Percentiles rank a stretch among this genome's conserved stretches.
Conservation (phyloP, 495 filamentous ascomycete genomes). For the Parathielavia appendiculata region DNA sequence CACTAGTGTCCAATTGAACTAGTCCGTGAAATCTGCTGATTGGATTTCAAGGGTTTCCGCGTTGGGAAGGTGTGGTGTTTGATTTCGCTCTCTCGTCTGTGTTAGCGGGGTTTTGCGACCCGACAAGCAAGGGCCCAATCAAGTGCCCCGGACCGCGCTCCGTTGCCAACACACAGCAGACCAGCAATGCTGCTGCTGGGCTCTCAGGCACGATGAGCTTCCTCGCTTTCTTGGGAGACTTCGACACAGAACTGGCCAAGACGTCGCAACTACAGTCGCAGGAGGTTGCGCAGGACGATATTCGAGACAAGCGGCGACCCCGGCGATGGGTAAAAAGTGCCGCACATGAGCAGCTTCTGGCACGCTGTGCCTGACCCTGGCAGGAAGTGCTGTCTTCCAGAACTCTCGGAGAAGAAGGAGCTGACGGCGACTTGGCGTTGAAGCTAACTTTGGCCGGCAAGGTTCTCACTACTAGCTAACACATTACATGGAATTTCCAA, state of each 20-base stretch:
- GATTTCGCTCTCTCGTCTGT: neutral
- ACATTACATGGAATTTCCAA: too few species aligned
- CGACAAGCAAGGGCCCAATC: neutral
- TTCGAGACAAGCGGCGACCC: neutral
- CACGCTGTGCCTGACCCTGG: conserved; percentile 16
- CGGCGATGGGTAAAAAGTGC: neutral
- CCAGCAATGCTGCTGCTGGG: too few species aligned
- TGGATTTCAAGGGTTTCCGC: neutral
- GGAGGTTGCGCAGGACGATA: neutral
- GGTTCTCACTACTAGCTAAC: too few species aligned
- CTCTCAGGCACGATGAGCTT: too few species aligned
- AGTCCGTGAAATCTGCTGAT: neutral
- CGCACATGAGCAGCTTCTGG: conserved; percentile 10
- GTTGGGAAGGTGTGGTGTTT: conserved; percentile 7
- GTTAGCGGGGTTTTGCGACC: neutral
- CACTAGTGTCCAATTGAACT: too few species aligned
- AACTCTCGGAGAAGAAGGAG: conserved; percentile 10
- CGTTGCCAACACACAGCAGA: neutral
- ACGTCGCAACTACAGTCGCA: neutral
- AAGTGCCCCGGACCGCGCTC: neutral
- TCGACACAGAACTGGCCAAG: neutral
- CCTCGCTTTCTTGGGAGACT: too few species aligned
- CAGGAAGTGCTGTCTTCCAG: conserved; percentile 15
- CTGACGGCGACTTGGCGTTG: conserved; percentile 3
- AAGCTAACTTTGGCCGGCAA: neutral